Conservation (phyloP, 2,329 filamentous ascomycete genomes). For the Fusarium anthophilum region DNA sequence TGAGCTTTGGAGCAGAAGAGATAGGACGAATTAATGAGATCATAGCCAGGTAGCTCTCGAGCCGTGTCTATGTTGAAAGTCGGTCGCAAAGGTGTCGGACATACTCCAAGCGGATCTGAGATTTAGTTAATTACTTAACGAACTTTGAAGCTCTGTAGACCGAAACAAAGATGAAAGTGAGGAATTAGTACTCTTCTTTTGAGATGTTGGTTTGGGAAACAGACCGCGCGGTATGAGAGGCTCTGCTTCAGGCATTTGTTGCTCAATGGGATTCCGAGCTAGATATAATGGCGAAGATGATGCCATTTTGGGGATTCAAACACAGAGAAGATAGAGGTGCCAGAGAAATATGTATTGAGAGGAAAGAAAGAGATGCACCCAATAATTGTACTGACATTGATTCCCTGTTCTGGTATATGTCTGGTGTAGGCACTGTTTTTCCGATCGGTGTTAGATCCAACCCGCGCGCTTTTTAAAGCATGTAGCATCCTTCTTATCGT, state of each 20-base stretch:
- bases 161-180: no score
- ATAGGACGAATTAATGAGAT: accelerated
- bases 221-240: neutral
- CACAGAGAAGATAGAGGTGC: no score
- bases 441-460: accelerated
- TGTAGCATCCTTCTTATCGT: neutral
- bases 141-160: neutral
- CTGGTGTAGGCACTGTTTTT: neutral
- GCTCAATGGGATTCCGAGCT: neutral
- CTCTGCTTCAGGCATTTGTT: neutral
- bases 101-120: neutral
- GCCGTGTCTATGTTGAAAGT: neutral
- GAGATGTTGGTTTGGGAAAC: neutral
- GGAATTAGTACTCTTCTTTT: accelerated
- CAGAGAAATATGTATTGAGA: accelerated
- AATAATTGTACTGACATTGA: no score
- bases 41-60: neutral
- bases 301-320: no score
- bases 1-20: neutral
- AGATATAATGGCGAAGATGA: no score
- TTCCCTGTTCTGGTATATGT: neutral
- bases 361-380: neutral
- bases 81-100: neutral
- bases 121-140: neutral
- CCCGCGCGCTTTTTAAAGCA: accelerated